phyloP scores from a whole-genome alignment of 441 rosid genomes.

The Euphorbia schlechtendalii region DNA sequence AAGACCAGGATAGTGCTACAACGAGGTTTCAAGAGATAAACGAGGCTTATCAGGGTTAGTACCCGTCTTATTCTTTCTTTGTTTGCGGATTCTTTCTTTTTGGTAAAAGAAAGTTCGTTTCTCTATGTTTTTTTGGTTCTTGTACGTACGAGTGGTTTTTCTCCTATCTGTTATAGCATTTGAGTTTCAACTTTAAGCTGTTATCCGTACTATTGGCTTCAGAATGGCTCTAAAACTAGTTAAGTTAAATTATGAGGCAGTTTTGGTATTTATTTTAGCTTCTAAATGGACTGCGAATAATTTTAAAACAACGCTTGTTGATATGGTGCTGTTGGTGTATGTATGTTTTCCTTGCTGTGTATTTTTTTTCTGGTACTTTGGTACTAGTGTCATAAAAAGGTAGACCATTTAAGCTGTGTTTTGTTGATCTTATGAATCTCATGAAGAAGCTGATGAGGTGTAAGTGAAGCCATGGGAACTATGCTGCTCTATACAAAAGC shows the following conservation, averaged over 20 bases:
- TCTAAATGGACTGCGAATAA: neutral
- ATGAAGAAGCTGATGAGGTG: neutral
- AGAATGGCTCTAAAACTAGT: neutral
- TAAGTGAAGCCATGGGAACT: neutral
- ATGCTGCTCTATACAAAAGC: no score
- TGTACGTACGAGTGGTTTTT: neutral
- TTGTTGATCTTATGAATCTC: no score
- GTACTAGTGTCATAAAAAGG: no score
- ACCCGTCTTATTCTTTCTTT: neutral
- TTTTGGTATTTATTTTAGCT: no score
- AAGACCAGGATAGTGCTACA: constrained; percentile 53
- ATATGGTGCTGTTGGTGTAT: neutral
- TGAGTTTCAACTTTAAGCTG: neutral
- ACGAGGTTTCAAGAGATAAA: constrained; percentile 89
- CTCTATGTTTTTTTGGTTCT: neutral
- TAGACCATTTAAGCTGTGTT: neutral
- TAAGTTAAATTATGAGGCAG: no score
- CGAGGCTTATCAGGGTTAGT: constrained; percentile 84
- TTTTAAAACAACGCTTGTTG: neutral
- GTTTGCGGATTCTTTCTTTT: neutral
- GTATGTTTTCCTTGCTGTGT: no score
- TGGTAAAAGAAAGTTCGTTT: neutral
- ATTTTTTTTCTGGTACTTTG: no score
- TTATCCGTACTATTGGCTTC: neutral
- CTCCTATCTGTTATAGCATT: neutral